Base-by-base conservation (phyloP, 2,329 filamentous ascomycete genomes). In the Cytospora paraplurivora region DNA sequence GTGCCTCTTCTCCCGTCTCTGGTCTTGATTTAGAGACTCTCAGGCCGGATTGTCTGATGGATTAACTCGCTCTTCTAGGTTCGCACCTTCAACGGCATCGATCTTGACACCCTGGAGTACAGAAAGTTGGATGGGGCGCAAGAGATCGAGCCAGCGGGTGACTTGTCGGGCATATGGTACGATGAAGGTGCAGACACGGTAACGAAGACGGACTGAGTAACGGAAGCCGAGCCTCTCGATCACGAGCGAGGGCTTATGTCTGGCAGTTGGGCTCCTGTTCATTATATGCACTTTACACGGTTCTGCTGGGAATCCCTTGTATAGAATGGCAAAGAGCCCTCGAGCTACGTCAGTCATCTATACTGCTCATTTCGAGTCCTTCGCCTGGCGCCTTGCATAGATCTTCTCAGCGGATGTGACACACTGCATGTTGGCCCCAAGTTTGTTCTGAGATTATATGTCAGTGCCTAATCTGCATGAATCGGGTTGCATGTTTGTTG, bases 341-440 rank as follows among this genome's bases (percentile, higher is more conserved):
- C 19, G 15, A 55, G 15, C 32, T 32, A 0, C 19, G 58, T 15
- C 38, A 11, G n/a, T 55, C 19, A 21, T 44, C 51, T 27, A 33
- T 49, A 35, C 17, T 50, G 59, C 19, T 47, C n/a, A 32, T 15
- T 47, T 47, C 44, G 44, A 21, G n/a, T 58, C 11, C 47, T 59
- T 64, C 19, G 63, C 44, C 64, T 77, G 74, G 35, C 74, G 71
- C 62, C 69, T 74, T 7, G 73, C 76, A 68, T 84, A 84, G n/a
- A 84, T 73, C 74, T 89, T 83, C 79, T 97, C 94, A 1, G 93
- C 94, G 58, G 88, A 86, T 64, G 88, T 89, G 75, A 98, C 93
- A 77, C 92, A 95, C 69, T 90, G 85, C 81, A 96, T 92, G 75
- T 96, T 96, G 52, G 92, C 91, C 33, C 90, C 88, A 55, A 97